Percentiles rank a stretch among this genome's conserved stretches.
phyloP scores from a whole-genome alignment of 768 basidiomycete species.

The Phylloporus scabripes region DNA sequence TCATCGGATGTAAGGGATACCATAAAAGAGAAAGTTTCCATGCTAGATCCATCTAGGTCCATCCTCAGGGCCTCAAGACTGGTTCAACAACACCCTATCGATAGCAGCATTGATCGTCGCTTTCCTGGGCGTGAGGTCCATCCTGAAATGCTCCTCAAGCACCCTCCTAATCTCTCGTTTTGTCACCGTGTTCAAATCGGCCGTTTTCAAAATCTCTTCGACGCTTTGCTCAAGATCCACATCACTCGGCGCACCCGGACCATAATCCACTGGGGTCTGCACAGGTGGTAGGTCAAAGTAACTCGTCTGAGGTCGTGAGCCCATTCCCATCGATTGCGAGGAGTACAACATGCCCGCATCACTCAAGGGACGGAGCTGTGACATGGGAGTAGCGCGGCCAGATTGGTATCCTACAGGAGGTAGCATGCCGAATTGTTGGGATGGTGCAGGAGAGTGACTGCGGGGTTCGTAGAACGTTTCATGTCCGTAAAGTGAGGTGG shows the following conservation, averaged over 20 bases:
- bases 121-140: conserved; percentile 70
- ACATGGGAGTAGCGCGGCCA: conserved; percentile 68
- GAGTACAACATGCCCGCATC: conserved; percentile 42
- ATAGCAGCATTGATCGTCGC: conserved; percentile 72
- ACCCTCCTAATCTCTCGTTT: conserved; percentile 85
- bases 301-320: conserved; percentile 67
- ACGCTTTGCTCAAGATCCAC: conserved; percentile 71
- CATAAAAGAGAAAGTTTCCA: conserved; percentile 1
- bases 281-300: conserved; percentile 64
- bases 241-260: conserved; percentile 52
- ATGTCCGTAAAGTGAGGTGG: conserved; percentile 79
- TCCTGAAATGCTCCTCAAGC: conserved; percentile 77
- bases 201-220: conserved; percentile 62
- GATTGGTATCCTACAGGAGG: conserved; percentile 71
- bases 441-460: conserved; percentile 68
- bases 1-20: not conserved
- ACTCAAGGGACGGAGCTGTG: conserved; percentile 33
- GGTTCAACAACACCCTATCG: conserved; percentile 60
- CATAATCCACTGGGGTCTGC: conserved; percentile 47
- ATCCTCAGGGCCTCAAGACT: conserved; percentile 26
- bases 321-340: conserved; percentile 57
- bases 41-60: conserved; percentile 22
- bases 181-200: conserved; percentile 86
- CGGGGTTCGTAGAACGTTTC: conserved; percentile 82
- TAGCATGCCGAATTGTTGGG: conserved; percentile 47